Evolutionary conservation across 1,284 basidiomycete genomes (phyloP).

Genomic region (Neotropicomus parvogracilis): DNA sequence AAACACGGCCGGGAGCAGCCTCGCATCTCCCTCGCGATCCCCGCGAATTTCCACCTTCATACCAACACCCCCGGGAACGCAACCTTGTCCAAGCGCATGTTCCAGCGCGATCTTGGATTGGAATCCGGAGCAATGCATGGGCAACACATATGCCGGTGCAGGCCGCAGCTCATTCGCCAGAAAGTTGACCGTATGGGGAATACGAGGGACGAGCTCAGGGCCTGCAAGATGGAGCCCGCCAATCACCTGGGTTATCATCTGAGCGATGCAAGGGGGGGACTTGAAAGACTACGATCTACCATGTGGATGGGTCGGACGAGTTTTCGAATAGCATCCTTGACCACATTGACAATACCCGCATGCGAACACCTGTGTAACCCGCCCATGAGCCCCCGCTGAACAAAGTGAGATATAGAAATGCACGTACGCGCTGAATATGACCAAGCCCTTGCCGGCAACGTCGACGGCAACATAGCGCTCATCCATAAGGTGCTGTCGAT

Average conservation of each 20-base stretch:
- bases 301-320: slow-evolving; percentile 73
- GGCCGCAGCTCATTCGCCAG: slow-evolving; percentile 57
- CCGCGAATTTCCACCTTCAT: slow-evolving; percentile 55
- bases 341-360: slow-evolving; percentile 80
- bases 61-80: slow-evolving; percentile 74
- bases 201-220: slow-evolving; percentile 57
- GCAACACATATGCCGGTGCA: slow-evolving; percentile 65
- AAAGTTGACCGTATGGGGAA: slow-evolving; percentile 69
- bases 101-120: slow-evolving; percentile 66
- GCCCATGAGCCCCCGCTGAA: background rate
- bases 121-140: slow-evolving; percentile 83
- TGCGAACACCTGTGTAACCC: slow-evolving; percentile 61
- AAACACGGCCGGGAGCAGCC: slow-evolving; percentile 33
- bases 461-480: slow-evolving; percentile 77
- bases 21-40: slow-evolving; percentile 37
- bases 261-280: background rate
- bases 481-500: slow-evolving; percentile 66
- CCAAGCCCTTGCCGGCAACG: slow-evolving; percentile 72
- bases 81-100: slow-evolving; percentile 63
- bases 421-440: slow-evolving; percentile 77
- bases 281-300: slow-evolving; percentile 36
- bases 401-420: background rate
- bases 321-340: slow-evolving; percentile 58
- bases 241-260: slow-evolving; percentile 48
- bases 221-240: slow-evolving; percentile 79